Conservation (phyloP, 2,329 filamentous ascomycete species). For the Aspergillus amoenus region DNA sequence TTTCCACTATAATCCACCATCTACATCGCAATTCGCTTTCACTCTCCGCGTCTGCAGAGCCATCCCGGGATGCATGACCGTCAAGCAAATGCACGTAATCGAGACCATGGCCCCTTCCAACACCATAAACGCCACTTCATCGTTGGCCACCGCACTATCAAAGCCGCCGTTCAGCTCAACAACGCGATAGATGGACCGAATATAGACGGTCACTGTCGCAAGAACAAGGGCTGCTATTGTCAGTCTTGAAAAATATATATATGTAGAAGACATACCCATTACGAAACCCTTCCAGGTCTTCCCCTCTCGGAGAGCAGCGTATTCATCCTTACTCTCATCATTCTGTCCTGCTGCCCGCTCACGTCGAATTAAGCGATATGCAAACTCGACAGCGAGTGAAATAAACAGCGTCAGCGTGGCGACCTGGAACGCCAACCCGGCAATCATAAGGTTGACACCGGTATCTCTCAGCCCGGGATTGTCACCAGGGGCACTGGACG, state of each 20-base stretch:
- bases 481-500: not conserved
- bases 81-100: conserved; percentile 38
- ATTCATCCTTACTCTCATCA: not conserved
- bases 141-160: conserved; percentile 47
- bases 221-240: conserved; percentile 8
- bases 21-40: no score
- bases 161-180: conserved; percentile 51
- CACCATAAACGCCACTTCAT: conserved; percentile 51
- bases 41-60: no score
- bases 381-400: conserved; percentile 45
- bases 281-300: not conserved
- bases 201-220: conserved; percentile 48
- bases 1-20: no score
- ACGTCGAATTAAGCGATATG: conserved; percentile 32
- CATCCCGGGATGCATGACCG: conserved; percentile 1
- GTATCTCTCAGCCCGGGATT: conserved; percentile 12
- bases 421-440: conserved; percentile 62
- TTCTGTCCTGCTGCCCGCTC: not conserved
- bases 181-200: conserved; percentile 52
- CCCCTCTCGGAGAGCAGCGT: not conserved
- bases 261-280: not conserved
- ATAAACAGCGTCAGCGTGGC: conserved; percentile 58
- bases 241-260: no score
- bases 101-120: conserved; percentile 55
- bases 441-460: conserved; percentile 64